These are phyloP conservation scores for Pugionium dolabratum DNA, from an alignment of 345 rosid species.

Conservation along the genomic window DNA sequence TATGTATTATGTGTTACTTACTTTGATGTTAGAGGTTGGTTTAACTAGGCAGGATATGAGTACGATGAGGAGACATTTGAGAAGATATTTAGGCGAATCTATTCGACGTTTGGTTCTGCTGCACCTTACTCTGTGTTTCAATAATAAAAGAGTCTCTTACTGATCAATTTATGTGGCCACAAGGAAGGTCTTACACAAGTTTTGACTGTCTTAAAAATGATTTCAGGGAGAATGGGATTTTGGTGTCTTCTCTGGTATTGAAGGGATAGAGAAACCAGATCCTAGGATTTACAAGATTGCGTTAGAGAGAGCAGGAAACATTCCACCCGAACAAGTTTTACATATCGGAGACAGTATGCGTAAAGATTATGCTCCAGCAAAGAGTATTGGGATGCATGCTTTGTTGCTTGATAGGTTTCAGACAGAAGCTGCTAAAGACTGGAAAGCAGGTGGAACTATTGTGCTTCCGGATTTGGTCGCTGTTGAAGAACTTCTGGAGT, in stretches of 20 bases:
- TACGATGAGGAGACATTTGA: slow-evolving; percentile 91
- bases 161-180: slow-evolving; percentile 1
- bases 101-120: slow-evolving; percentile 91
- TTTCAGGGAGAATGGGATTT: slow-evolving; percentile 92
- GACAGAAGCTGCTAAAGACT: slow-evolving; percentile 74
- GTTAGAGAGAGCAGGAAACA: slow-evolving; percentile 70
- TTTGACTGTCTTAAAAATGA: too few species aligned
- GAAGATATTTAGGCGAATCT: slow-evolving; percentile 79
- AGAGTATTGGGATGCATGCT: slow-evolving; percentile 87
- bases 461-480: slow-evolving; percentile 82
- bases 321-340: slow-evolving; percentile 65
- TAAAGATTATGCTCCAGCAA: slow-evolving; percentile 81
- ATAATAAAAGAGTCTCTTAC: too few species aligned
- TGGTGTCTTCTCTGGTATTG: slow-evolving; percentile 93
- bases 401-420: slow-evolving; percentile 82
- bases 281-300: slow-evolving; percentile 74
- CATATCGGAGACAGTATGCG: slow-evolving; percentile 97
- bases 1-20: not conserved
- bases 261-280: slow-evolving; percentile 93
- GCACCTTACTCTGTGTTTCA: slow-evolving; percentile 81
- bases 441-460: slow-evolving; percentile 73
- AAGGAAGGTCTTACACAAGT: too few species aligned
- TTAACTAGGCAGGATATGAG: slow-evolving; percentile 86
- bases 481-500: slow-evolving; percentile 61
- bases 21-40: slow-evolving; percentile 12